Conservation (phyloP, 768 basidiomycete species). For the Russula virescens region DNA sequence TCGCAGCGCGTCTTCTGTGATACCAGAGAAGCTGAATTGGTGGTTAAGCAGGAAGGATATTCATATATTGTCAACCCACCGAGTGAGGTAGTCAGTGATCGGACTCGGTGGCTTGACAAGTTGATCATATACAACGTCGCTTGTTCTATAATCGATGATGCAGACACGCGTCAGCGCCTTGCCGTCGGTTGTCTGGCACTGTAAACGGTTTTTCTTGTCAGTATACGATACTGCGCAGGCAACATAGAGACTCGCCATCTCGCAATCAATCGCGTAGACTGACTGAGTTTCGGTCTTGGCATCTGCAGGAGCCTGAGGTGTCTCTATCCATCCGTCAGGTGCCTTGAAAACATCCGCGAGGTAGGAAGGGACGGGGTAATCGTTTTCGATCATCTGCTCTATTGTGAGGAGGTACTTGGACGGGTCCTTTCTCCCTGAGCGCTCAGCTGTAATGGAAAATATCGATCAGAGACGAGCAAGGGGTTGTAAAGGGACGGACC, state of each 20-base stretch:
- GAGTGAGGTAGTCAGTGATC: slow-evolving; percentile 88
- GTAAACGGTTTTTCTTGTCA: neutral
- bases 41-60: neutral
- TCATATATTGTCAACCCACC: slow-evolving; percentile 39
- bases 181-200: slow-evolving; percentile 89
- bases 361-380: slow-evolving; percentile 86
- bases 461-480: neutral
- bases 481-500: slow-evolving; percentile 29
- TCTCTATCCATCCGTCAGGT: slow-evolving; percentile 76
- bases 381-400: slow-evolving; percentile 91
- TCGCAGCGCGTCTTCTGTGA: slow-evolving; percentile 68
- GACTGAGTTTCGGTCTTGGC: slow-evolving; percentile 34
- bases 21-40: slow-evolving; percentile 80
- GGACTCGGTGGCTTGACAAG: slow-evolving; percentile 85
- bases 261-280: slow-evolving; percentile 90
- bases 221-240: neutral
- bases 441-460: slow-evolving; percentile 42
- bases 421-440: slow-evolving; percentile 56
- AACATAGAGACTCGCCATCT: slow-evolving; percentile 65
- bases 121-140: slow-evolving; percentile 76
- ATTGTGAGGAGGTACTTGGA: slow-evolving; percentile 65
- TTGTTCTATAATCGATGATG: slow-evolving; percentile 70
- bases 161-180: slow-evolving; percentile 85
- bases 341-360: slow-evolving; percentile 65
- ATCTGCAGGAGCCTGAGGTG: slow-evolving; percentile 44